phyloP scores from a whole-genome alignment of 352 stramenopile genomes.

The Phytophthora tentaculata region DNA sequence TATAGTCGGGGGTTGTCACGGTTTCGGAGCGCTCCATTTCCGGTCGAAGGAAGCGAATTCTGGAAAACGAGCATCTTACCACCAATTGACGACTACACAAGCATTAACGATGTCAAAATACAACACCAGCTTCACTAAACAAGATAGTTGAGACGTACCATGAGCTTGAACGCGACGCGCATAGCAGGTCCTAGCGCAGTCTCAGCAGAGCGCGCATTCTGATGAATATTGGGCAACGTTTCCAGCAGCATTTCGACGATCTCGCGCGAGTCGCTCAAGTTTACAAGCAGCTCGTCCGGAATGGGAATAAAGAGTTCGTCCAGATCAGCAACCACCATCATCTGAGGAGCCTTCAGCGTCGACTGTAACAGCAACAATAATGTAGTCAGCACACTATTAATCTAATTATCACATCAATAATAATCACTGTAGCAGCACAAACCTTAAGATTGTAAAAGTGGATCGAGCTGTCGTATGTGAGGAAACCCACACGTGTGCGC shows the following conservation, averaged over 20 bases:
- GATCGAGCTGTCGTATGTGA: constrained; percentile 87
- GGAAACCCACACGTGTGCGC: constrained; percentile 83
- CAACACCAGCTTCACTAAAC: neutral
- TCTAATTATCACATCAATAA: neutral
- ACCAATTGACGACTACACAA: constrained; percentile 75
- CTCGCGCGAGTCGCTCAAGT: constrained; percentile 94
- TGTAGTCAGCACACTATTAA: constrained; percentile 61
- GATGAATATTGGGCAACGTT: constrained; percentile 91
- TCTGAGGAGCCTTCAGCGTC: constrained; percentile 84
- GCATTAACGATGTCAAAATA: constrained; percentile 9
- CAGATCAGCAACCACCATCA: constrained; percentile 90
- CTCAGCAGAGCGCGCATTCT: constrained; percentile 81
- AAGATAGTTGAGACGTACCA: constrained; percentile 80
- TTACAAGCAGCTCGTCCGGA: constrained; percentile 98
- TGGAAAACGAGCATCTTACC: constrained; percentile 92
- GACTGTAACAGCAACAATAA: constrained; percentile 50
- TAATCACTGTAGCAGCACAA: constrained; percentile 11
- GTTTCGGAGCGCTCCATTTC: constrained; percentile 82
- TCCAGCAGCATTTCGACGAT: constrained; percentile 97
- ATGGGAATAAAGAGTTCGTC: constrained; percentile 92
- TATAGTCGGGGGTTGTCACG: constrained; percentile 84
- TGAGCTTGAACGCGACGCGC: constrained; percentile 97
- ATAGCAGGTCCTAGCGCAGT: constrained; percentile 88
- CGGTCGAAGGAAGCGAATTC: constrained; percentile 79
- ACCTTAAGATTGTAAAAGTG: constrained; percentile 93